A percentile compares a stretch with the other conserved stretches of the same genome.
phyloP scores from a whole-genome alignment of 2,329 filamentous ascomycete genomes.

The Aspergillus transmontanensis region DNA sequence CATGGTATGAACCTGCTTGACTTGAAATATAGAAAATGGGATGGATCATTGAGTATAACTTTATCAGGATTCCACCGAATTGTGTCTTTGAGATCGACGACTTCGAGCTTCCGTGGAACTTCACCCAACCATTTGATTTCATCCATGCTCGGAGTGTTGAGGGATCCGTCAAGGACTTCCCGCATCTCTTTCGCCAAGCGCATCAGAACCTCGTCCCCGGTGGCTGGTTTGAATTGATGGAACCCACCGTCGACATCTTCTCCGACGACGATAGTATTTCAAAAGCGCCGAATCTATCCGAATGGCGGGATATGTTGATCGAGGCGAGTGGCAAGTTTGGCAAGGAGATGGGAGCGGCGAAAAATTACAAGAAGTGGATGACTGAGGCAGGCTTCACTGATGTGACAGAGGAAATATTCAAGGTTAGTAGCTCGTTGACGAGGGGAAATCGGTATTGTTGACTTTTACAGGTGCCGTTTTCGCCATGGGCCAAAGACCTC shows the following conservation, averaged over 20 bases:
- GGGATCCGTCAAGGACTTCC: slow-evolving; percentile 27
- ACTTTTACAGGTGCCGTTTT: slow-evolving; percentile 47
- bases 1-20: slow-evolving; percentile 21
- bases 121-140: slow-evolving; percentile 27
- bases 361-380: slow-evolving; percentile 47
- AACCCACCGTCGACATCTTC: slow-evolving; percentile 31
- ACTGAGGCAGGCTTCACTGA: slow-evolving; percentile 57
- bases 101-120: slow-evolving; percentile 30
- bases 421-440: slow-evolving; percentile 32
- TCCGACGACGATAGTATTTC: slow-evolving; percentile 33
- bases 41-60: neutral
- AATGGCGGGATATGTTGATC: slow-evolving; percentile 30
- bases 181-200: slow-evolving; percentile 27
- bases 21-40: neutral
- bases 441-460: neutral
- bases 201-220: slow-evolving; percentile 47
- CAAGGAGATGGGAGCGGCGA: slow-evolving; percentile 37
- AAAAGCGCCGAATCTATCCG: slow-evolving; percentile 27
- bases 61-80: slow-evolving; percentile 31
- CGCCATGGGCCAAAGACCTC: slow-evolving; percentile 52
- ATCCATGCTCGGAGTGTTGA: slow-evolving; percentile 31
- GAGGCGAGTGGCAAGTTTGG: slow-evolving; percentile 36
- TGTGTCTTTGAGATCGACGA: slow-evolving; percentile 33
- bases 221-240: slow-evolving; percentile 55
- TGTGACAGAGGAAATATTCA: slow-evolving; percentile 51